These are phyloP conservation scores for Podila epigama DNA, from an alignment of 192 early-diverging fungal species.

Conservation along the genomic window DNA sequence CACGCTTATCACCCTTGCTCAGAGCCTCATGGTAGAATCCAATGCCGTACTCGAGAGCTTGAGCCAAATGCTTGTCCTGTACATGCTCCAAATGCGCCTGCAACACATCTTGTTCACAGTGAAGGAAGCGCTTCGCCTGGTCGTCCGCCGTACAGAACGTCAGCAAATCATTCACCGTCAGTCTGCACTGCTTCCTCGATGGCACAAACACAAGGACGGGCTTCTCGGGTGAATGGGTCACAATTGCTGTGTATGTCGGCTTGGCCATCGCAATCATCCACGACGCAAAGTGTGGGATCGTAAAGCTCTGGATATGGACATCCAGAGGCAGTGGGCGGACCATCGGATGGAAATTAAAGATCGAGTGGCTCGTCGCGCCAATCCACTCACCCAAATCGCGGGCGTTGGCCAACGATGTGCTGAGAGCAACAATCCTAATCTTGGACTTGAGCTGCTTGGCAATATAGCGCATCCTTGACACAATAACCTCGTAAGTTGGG, in stretches of 20 bases:
- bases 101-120: slow-evolving; percentile 69
- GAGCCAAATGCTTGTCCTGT: slow-evolving; percentile 75
- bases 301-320: slow-evolving; percentile 93
- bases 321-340: slow-evolving; percentile 95
- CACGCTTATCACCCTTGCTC: slow-evolving; percentile 70
- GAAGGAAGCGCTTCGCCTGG: slow-evolving; percentile 75
- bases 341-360: slow-evolving; percentile 96
- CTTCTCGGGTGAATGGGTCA: slow-evolving; percentile 62
- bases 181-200: slow-evolving; percentile 83
- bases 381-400: slow-evolving; percentile 99
- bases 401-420: slow-evolving; percentile 94
- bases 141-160: slow-evolving; percentile 84
- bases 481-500: slow-evolving; percentile 91
- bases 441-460: slow-evolving; percentile 58
- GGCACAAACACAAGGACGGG: slow-evolving; percentile 95
- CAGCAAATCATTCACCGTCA: slow-evolving; percentile 87
- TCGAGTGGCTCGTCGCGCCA: slow-evolving; percentile 73
- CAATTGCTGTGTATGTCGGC: slow-evolving; percentile 83
- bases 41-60: slow-evolving; percentile 80
- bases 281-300: slow-evolving; percentile 91
- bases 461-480: slow-evolving; percentile 94
- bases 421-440: slow-evolving; percentile 92
- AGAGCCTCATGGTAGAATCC: slow-evolving; percentile 94
- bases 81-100: slow-evolving; percentile 67
- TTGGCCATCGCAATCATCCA: slow-evolving; percentile 94